Evolutionary conservation across 257 asterid species (phyloP), one percentile per base, ranked within the genome.

Genomic region (Salvia rosmarinus): DNA sequence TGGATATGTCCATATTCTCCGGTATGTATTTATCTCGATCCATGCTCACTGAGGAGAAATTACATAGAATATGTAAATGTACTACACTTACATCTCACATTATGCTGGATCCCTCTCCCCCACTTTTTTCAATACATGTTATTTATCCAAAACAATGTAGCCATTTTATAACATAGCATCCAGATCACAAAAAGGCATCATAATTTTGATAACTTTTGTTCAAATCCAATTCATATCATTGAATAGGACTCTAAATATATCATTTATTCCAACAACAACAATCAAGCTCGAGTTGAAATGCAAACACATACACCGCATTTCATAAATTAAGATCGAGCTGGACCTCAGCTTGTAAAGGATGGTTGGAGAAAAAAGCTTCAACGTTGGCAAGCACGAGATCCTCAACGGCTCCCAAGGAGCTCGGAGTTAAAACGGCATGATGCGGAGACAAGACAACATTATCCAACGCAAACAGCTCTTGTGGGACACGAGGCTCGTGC

Each of bases 401-500:
- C 16, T 61, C 75, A 4, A 85, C n/a, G 11, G 62, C 81, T 1
- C 49, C 64, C 30, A 85, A n/a, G 5, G 86, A 84, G 2, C 86
- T 92, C 0, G 75, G 79, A 4, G 94, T 89, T 0, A 73, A 0
- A 19, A 71, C 83, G 13, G 90, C 88, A 0, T 0, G 10, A 34
- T 89, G 96, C 12, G 95, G 87, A 60, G 98, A 87, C 80, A 89
- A 23, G 50, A 89, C 95, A 20, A 87, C 94, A 16, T 84, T 88
- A 23, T 89, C 94, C 95, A 89, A 52, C 7, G 17, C 52, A 14
- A 78, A 59, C 7, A 88, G 64, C 79, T 84, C 86, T 6, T 70
- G 1, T 0, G 96, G 96, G 17, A 92, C 96, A 21, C 39, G 19
- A 69, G 98, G 96, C 43, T 92, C 96, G 56, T 85, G 23, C 77